Base-by-base conservation (phyloP, 2,329 filamentous ascomycete genomes). In the Paramyrothecium sp. region DNA sequence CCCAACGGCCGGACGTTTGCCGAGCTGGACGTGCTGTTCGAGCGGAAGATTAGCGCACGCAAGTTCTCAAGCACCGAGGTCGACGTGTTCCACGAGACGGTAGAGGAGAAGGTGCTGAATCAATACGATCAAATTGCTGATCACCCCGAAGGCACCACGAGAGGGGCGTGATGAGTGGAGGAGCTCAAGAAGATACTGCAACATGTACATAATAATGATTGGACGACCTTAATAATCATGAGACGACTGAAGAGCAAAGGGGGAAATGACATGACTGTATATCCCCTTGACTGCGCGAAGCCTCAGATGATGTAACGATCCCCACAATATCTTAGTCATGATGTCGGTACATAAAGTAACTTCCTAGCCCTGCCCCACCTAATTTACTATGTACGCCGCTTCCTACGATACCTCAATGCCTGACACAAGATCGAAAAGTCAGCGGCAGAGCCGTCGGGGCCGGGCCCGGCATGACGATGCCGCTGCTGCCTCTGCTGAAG, bases 21-120 rank as follows among this genome's bases (percentile, higher is more conserved):
- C 7, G 92, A 97, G 73, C 77, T 97, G 56, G 92, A 97, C 71
- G 67, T 96, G 52, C 79, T 97, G 52, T 97, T 97, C 67, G 90
- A 96, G 75, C 81, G 84, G 60, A 78, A 82, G 1, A 77, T 94
- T 21, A 81, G 82, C 62, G 90, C 91, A 7, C 80, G 91, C 65
- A 89, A 92, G 66, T 96, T 95, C 70, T 82, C 85, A 10, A 69
- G 69, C 22, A 84, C 83, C 2, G 66, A 81, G 58, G 82, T 86
- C 10, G 78, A 86, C 57, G 83, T 84, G 12, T 85, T 86, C 60
- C 75, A 76, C 48, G 80, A 82, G 65, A 70, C 72, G 11, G 71
- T 85, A n/a, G 75, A 80, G 54, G 75, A 73, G 26, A 73, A 75
- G 23, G 71, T 82, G 3, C 71, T 85, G 69, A 70, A 78, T 53